A percentile compares a stretch with the other conserved stretches of the same genome.
Evolutionary conservation across 768 basidiomycete genomes (phyloP).

Genomic region (Trametes villosa): DNA sequence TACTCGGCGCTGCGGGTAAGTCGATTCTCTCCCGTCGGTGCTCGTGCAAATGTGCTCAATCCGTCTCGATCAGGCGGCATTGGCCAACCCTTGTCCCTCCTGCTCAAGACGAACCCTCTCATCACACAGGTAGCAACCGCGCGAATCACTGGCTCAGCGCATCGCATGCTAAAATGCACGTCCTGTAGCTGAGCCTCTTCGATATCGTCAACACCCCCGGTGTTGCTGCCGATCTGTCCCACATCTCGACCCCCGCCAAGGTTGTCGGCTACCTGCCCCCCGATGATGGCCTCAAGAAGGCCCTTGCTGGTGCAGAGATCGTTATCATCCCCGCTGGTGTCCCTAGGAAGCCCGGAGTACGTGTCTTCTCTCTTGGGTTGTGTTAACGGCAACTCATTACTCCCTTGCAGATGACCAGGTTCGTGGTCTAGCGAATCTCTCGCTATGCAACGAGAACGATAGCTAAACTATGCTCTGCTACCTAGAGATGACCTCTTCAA

Average conservation of each 20-base stretch:
- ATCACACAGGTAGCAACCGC: slow-evolving; percentile 65
- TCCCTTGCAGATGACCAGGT: slow-evolving; percentile 54
- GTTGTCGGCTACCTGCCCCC: slow-evolving; percentile 80
- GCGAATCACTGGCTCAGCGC: background rate
- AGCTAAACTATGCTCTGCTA: slow-evolving; percentile 1
- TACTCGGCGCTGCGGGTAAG: slow-evolving; percentile 93
- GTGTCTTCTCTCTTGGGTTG: slow-evolving; percentile 35
- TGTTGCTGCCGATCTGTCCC: slow-evolving; percentile 93
- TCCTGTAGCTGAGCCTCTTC: slow-evolving; percentile 74
- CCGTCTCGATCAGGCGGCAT: slow-evolving; percentile 72
- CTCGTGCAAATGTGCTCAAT: background rate
- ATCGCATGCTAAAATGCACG: background rate
- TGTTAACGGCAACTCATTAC: slow-evolving; percentile 8
- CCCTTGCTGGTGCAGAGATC: slow-evolving; percentile 83
- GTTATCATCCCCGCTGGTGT: slow-evolving; percentile 97
- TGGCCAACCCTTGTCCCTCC: slow-evolving; percentile 92
- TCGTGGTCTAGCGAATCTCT: slow-evolving; percentile 17
- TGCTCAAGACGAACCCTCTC: slow-evolving; percentile 84
- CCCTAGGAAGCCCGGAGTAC: slow-evolving; percentile 90
- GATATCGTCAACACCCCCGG: slow-evolving; percentile 99
- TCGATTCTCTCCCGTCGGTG: background rate
- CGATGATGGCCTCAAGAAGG: slow-evolving; percentile 82
- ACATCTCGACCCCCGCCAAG: slow-evolving; percentile 88
- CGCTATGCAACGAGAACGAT: background rate
- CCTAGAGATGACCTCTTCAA: slow-evolving; percentile 94